phyloP scores from a whole-genome alignment of 2,329 filamentous ascomycete species.

The Sporothrix pallida region DNA sequence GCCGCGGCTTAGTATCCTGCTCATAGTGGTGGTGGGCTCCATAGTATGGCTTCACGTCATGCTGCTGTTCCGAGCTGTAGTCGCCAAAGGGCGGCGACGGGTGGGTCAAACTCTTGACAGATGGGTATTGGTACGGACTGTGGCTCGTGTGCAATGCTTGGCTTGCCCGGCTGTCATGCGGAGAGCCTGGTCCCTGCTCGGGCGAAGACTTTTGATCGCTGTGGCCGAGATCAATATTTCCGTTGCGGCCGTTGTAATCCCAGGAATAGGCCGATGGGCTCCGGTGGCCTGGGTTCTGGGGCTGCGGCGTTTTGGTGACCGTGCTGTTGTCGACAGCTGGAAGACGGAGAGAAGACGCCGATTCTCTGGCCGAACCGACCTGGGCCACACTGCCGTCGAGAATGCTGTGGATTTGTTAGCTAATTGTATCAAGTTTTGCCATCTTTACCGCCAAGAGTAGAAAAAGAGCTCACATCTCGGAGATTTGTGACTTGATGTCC shows the following conservation, averaged over 20 bases:
- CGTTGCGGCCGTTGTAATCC: background rate
- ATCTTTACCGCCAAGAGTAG: background rate
- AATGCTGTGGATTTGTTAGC: background rate
- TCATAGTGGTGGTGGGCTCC: background rate
- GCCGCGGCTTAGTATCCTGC: background rate
- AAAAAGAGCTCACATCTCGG: background rate
- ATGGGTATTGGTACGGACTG: background rate
- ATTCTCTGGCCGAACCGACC: background rate
- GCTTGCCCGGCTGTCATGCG: background rate
- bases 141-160: background rate
- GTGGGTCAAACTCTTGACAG: background rate
- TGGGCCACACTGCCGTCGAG: background rate
- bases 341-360: constrained; percentile 7
- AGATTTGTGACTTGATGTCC: background rate
- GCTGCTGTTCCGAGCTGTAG: background rate
- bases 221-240: background rate
- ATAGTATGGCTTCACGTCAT: background rate
- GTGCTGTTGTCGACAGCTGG: background rate
- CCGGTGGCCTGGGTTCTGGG: background rate
- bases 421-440: background rate
- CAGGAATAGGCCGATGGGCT: background rate
- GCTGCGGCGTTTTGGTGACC: too few relatives aligned
- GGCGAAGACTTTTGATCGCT: background rate
- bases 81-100: background rate
- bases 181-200: background rate